These are phyloP conservation scores for Isabelozyma heimii DNA, from an alignment of 805 yeast genomes.

Conservation along the genomic window DNA sequence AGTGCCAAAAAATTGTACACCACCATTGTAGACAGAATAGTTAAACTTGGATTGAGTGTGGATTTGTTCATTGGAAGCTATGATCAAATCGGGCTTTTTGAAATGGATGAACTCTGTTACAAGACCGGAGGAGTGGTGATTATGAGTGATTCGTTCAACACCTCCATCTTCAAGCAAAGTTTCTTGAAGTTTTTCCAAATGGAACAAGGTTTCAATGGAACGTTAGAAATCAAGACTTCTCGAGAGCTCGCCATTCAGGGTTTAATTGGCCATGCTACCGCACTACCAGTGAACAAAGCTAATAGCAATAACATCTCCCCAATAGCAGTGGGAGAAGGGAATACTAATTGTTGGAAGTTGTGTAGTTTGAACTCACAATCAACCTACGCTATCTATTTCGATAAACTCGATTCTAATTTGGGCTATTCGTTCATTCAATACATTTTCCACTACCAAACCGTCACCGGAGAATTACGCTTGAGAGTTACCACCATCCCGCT, in stretches of 20 bases:
- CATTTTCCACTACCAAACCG: conserved; percentile 60
- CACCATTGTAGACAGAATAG: conserved; percentile 45
- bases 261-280: conserved; percentile 60
- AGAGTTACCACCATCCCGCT: conserved; percentile 59
- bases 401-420: conserved; percentile 38
- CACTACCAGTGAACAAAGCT: conserved; percentile 34
- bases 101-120: conserved; percentile 58
- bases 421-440: conserved; percentile 46
- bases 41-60: conserved; percentile 51
- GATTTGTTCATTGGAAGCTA: conserved; percentile 63
- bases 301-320: conserved; percentile 28
- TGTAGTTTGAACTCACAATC: conserved; percentile 56
- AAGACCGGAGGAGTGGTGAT: conserved; percentile 64
- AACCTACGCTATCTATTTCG: conserved; percentile 58
- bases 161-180: conserved; percentile 68
- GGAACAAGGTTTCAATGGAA: conserved; percentile 57
- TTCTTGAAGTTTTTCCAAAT: conserved; percentile 50
- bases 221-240: conserved; percentile 54
- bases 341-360: conserved; percentile 58
- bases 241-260: conserved; percentile 55
- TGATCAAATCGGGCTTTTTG: conserved; percentile 66
- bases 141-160: conserved; percentile 62
- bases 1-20: conserved; percentile 47
- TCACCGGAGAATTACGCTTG: conserved; percentile 54
- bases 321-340: conserved; percentile 44